Evolutionary conservation across 495 filamentous ascomycete genomes (phyloP), one percentile per base, ranked within the genome.

Genomic region (Podospora anserina): DNA sequence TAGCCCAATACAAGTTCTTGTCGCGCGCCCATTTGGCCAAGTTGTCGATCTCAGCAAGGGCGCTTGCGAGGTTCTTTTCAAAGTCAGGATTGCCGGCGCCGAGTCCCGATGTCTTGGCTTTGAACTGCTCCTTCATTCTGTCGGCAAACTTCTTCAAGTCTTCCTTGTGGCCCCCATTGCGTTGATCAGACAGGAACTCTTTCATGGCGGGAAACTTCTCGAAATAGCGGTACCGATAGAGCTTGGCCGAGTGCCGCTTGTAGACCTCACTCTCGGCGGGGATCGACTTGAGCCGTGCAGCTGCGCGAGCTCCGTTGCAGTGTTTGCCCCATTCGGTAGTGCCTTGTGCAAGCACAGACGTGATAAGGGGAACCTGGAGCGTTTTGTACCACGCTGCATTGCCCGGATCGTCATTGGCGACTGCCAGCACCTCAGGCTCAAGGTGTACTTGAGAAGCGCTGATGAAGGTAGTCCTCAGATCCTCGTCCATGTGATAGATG

Each of bases 361-460:
- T 20, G 11, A 56, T 56, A 20, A 56, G 54, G 16, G 54, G 54
- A 20, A 56, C 54, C 54, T 56, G 54, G 16, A 56, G 15, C 19
- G 54, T 56, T 56, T 56, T 56, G 54, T 56, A 56, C 16, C 15
- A 56, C 16, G 54, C 54, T 15, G 54, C 54, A 56, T 56, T 56
- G 0, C 19, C 54, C 19, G 54, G 54, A 56, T 56, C 16, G 54
- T 56, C 54, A 56, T 18, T 56, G 54, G 54, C 54, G 54, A 56
- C 11, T 9, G 54, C 54, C 54, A 56, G 19, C 19, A 56, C 54
- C 54, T 6, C 54, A 20, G 54, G 54, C 54, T 18, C 19, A 18
- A 56, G 19, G 15, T 18, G 16, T 5, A 56, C 19, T 18, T 18
- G 54, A 56, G 16, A 18, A 1, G 54, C 19, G 54, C 16, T 18